Base-by-base conservation (phyloP, 768 basidiomycete genomes). In the Boletus sp. region DNA sequence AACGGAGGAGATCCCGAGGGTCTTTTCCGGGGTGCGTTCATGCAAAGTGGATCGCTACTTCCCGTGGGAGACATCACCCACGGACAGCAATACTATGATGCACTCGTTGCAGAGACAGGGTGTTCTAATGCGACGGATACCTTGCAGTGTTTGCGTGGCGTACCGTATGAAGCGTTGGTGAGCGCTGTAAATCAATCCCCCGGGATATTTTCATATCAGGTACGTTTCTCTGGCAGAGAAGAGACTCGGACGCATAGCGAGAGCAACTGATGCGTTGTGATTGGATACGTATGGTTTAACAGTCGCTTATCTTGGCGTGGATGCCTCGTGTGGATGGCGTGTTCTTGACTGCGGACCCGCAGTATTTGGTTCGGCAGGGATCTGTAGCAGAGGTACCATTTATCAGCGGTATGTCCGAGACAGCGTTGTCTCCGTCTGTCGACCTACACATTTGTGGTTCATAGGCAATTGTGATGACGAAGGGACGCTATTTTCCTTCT, bases 401-500 rank as follows among this genome's bases (percentile, higher is more conserved):
- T 23, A 37, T 60, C 35, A 50, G 14, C 4, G 46, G 41, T 59
- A 64, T 60, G 40, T 41, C 5, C 3, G 9, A 21, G 27, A 3
- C 17, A 14, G 17, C 27, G 0, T 30, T 23, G 5, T 46, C 25
- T 32, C 29, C 30, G 14, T 21, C 19, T 42, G n/a, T 44, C 8
- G 9, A 3, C 14, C n/a, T n/a, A n/a, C n/a, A n/a, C n/a, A n/a
- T n/a, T n/a, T 34, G 10, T 30, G 30, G 13, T 19, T 14, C 27
- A 61, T 27, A n/a, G 76, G 77, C 1, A 64, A 72, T 45, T 69
- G 67, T 30, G 74, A 77, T 47, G 77, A 78, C 34, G 75, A 77
- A 54, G 76, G 75, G 52, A 75, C 76, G 0, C 29, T 79, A 0
- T 81, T 81, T 59, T 71, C n/a, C n/a, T n/a, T n/a, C n/a, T n/a